Percentiles rank a stretch among this genome's conserved stretches.
Conservation (phyloP, 2,329 filamentous ascomycete genomes). For the Paecilomyces niveus region DNA sequence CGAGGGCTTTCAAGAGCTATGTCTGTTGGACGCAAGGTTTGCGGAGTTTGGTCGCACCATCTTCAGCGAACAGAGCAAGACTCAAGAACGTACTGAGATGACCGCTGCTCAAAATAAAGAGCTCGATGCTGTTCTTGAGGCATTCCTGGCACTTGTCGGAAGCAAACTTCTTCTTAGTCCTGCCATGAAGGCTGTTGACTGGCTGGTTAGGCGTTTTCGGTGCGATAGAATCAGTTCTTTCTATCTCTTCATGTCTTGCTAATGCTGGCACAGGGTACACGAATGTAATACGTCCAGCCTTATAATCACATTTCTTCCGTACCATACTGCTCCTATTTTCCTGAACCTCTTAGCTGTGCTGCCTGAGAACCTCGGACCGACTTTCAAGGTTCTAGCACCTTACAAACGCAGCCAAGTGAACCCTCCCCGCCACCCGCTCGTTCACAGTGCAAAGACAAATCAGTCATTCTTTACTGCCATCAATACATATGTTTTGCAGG, state of each 20-base stretch:
- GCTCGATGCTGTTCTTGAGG: slow-evolving; percentile 68
- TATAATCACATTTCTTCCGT: slow-evolving; percentile 83
- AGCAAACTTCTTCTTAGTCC: slow-evolving; percentile 74
- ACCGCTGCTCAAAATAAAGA: slow-evolving; percentile 73
- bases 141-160: slow-evolving; percentile 74
- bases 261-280: slow-evolving; percentile 58
- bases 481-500: slow-evolving; percentile 70
- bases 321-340: slow-evolving; percentile 81
- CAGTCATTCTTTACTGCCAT: slow-evolving; percentile 67
- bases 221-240: slow-evolving; percentile 34
- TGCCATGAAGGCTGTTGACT: slow-evolving; percentile 86
- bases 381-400: slow-evolving; percentile 77
- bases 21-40: slow-evolving; percentile 76
- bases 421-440: slow-evolving; percentile 72
- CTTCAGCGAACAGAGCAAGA: slow-evolving; percentile 90
- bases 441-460: slow-evolving; percentile 76
- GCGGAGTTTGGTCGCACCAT: slow-evolving; percentile 65
- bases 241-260: slow-evolving; percentile 7
- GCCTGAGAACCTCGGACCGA: slow-evolving; percentile 61
- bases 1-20: slow-evolving; percentile 87
- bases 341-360: slow-evolving; percentile 80
- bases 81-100: slow-evolving; percentile 80
- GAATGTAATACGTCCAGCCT: slow-evolving; percentile 77
- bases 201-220: slow-evolving; percentile 87
- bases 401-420: slow-evolving; percentile 72